Percentiles rank a stretch among this genome's conserved stretches.
Evolutionary conservation across 1,284 basidiomycete genomes (phyloP).

Genomic region (Malassezia japonica): DNA sequence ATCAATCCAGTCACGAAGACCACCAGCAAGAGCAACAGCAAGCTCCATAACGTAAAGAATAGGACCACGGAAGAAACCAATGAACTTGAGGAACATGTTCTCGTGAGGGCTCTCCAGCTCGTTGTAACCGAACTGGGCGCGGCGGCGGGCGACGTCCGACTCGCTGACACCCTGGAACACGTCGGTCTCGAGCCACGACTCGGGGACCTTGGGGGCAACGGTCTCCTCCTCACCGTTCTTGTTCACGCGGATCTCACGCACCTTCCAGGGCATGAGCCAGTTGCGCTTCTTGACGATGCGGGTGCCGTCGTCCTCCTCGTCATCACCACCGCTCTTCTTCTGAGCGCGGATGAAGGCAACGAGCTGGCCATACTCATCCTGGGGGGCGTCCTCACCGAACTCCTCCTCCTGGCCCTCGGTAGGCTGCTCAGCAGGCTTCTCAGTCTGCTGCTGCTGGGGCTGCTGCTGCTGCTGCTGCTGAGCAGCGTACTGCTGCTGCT

Average conservation of each 20-base stretch:
- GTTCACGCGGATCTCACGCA: constrained; percentile 44
- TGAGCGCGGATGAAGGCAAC: constrained; percentile 44
- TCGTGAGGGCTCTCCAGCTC: constrained; percentile 47
- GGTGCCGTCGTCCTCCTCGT: constrained; percentile 28
- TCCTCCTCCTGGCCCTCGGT: constrained; percentile 18
- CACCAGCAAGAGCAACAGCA: constrained; percentile 49
- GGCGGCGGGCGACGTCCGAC: constrained; percentile 49
- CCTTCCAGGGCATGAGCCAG: constrained; percentile 42
- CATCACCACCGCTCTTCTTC: constrained; percentile 26
- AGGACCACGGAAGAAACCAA: constrained; percentile 50
- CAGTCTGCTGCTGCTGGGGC: not conserved
- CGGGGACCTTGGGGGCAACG: constrained; percentile 42
- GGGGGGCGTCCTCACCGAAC: constrained; percentile 35
- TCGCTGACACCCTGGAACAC: constrained; percentile 51
- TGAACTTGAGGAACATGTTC: constrained; percentile 54
- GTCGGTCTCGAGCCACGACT: constrained; percentile 52
- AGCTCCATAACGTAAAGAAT: constrained; percentile 51
- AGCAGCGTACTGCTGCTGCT: not conserved
- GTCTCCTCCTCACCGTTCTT: constrained; percentile 47
- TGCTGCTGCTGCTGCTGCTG: constrained; percentile 1
- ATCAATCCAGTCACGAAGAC: constrained; percentile 52
- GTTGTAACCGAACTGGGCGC: constrained; percentile 48
- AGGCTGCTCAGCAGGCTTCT: not conserved
- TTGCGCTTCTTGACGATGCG: constrained; percentile 43
- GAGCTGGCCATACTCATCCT: constrained; percentile 42